Evolutionary conservation across 2,329 filamentous ascomycete genomes (phyloP).

Genomic region (Beauveria asiatica): DNA sequence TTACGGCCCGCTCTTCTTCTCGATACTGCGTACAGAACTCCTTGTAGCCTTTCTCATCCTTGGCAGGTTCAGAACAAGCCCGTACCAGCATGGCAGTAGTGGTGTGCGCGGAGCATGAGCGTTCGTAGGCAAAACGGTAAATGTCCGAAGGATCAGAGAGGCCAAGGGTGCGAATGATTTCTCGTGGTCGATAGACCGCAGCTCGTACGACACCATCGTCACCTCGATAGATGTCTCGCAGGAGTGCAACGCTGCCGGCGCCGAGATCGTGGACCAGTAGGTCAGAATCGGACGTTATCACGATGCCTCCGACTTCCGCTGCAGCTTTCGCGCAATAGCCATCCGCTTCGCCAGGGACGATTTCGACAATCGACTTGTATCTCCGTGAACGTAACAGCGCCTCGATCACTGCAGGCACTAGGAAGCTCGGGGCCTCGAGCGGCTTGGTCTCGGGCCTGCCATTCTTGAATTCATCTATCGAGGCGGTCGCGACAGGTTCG

Average conservation of each 20-base stretch:
- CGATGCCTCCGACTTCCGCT: constrained; percentile 40
- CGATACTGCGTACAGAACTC: constrained; percentile 27
- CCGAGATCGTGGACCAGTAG: constrained; percentile 68
- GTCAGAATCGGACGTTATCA: constrained; percentile 83
- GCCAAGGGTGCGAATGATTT: constrained; percentile 35
- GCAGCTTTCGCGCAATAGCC: constrained; percentile 64
- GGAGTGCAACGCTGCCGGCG: constrained; percentile 55
- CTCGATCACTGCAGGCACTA: constrained; percentile 71
- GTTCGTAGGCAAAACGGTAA: constrained; percentile 29
- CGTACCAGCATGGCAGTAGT: constrained; percentile 23
- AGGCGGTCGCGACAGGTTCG: constrained; percentile 5
- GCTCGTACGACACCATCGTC: constrained; percentile 18
- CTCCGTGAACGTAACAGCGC: constrained; percentile 41
- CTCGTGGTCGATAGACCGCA: constrained; percentile 23
- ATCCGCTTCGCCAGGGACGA: constrained; percentile 83
- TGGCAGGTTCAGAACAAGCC: constrained; percentile 18
- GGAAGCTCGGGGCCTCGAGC: constrained; percentile 53
- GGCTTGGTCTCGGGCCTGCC: constrained; percentile 22
- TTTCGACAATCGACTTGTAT: constrained; percentile 36
- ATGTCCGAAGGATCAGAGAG: constrained; percentile 24
- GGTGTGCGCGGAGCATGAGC: constrained; percentile 19
- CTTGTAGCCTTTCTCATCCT: constrained; percentile 18
- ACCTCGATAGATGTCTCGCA: constrained; percentile 50
- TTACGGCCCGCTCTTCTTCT: constrained; percentile 15
- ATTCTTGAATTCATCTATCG: constrained; percentile 19